Evolutionary conservation across 2,329 filamentous ascomycete species (phyloP).

Genomic region (Moelleriella libera): DNA sequence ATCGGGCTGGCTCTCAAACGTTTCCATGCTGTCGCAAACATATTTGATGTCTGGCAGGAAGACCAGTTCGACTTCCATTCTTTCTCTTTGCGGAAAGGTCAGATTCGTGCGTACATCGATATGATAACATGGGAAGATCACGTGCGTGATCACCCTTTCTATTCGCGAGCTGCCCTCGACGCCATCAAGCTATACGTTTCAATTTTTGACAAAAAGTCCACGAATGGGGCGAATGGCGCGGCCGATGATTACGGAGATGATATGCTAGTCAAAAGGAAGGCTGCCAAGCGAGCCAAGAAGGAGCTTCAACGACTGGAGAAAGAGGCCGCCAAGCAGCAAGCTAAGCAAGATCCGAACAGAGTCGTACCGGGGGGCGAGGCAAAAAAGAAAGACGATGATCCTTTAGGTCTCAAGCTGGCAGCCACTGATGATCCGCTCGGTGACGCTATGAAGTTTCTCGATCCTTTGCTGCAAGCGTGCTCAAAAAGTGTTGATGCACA

Average conservation of each 20-base stretch:
- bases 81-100: constrained; percentile 93
- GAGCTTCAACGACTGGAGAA: constrained; percentile 52
- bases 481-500: constrained; percentile 73
- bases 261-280: constrained; percentile 66
- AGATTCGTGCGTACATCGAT: constrained; percentile 86
- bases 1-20: constrained; percentile 80
- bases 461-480: constrained; percentile 67
- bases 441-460: constrained; percentile 77
- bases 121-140: constrained; percentile 96
- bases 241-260: constrained; percentile 38
- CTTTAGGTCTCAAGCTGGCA: constrained; percentile 65
- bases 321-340: constrained; percentile 63
- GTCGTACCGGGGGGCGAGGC: constrained; percentile 47
- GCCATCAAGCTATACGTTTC: constrained; percentile 70
- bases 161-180: constrained; percentile 66
- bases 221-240: constrained; percentile 47
- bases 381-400: constrained; percentile 87
- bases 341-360: constrained; percentile 77
- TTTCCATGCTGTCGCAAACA: constrained; percentile 75
- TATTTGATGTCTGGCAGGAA: constrained; percentile 96
- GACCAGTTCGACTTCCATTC: constrained; percentile 98
- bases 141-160: constrained; percentile 86
- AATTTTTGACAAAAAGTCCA: constrained; percentile 60
- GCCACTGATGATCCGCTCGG: constrained; percentile 71
- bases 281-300: constrained; percentile 78